Base-by-base conservation (phyloP, 2,329 filamentous ascomycete genomes). In the Drechslerella dactyloides region DNA sequence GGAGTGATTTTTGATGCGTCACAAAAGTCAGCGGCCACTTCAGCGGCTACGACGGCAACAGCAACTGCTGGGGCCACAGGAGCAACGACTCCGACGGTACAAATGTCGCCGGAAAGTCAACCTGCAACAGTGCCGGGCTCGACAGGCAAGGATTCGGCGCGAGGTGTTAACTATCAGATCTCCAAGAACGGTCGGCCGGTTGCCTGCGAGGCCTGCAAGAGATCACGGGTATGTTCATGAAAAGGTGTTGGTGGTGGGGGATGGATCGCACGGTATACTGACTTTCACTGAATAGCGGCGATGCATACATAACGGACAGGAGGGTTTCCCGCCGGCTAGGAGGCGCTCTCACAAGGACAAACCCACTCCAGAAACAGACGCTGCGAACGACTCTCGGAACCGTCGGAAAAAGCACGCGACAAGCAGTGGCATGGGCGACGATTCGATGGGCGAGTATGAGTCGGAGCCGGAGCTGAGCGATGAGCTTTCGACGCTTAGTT, bases 131-230 rank as follows among this genome's bases (percentile, higher is more conserved):
- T 35, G 19, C 54, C 66, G 2, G 60, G 66, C 2, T 64, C 59
- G 7, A 17, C 37, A 17, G 46, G n/a, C 7, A 70, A 70, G 40
- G 66, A 70, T 54, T 21, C 54, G 5, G 24, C 35, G 13, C 59
- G 66, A 10, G 66, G 66, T 7, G 66, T 64, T 40, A 70, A 70
- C 23, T 73, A 73, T 48, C 60, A 73, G 24, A 73, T 73, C 44
- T 73, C 69, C 5, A 73, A 73, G 56, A 73, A 73, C 21, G 69
- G 69, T 17, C 50, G 69, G 15, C 69, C 69, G 1, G 69, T 73
- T 40, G 69, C 69, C 21, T 73, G 69, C 24, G 69, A 73, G 42
- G 69, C 72, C 17, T 74, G 72, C 54, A 72, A 70, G 37, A 72
- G 66, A 60, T 74, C 72, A 46, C 62, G 72, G 50, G 72, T 74